Base-by-base conservation (phyloP, 495 filamentous ascomycete species). In the Haplographium delicatum region DNA sequence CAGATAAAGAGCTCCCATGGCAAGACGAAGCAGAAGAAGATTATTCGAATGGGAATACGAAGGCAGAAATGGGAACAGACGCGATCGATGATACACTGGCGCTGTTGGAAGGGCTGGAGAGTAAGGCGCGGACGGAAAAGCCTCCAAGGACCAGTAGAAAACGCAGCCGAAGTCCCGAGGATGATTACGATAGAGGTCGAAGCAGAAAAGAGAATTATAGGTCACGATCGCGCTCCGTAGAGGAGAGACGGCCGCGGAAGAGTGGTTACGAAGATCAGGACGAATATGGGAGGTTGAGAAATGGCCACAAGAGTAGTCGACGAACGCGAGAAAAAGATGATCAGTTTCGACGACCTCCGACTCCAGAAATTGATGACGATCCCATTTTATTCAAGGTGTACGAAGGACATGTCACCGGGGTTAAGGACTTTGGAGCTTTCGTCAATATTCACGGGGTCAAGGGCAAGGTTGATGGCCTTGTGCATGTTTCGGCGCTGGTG, bases 361-460 rank as follows among this genome's bases (percentile, higher is more conserved):
- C 79, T 5, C 75, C 79, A 2, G 91, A 96, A 61, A 60, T 88
- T 25, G 93, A 98, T 69, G 84, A 91, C 40, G 69, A 79, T 5
- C 90, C 91, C 0, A 71, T 87, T 20, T 67, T 95, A 11, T 86
- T 82, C 74, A 98, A 98, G 64, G 70, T 95, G 1, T 98, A 98
- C 62, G 81, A 88, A 60, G 93, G 93, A 13, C 80, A 81, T 51
- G 85, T 97, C 34, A 95, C 88, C 2, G 89, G 90, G 0, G 74
- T 97, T 25, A 96, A 95, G 63, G 87, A 96, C 56, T 98, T 96
- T 68, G 93, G 93, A 27, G 88, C 84, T 10, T 98, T 98, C 65
- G 90, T 98, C 43, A 96, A 91, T 58, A 67, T 98, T n/a, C 72
- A 81, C 58, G 87, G 88, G 20, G 83, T 98, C 3, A 81, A 74